Conservation (phyloP, 2,329 filamentous ascomycete species). For the Cordyceps fumosorosea region DNA sequence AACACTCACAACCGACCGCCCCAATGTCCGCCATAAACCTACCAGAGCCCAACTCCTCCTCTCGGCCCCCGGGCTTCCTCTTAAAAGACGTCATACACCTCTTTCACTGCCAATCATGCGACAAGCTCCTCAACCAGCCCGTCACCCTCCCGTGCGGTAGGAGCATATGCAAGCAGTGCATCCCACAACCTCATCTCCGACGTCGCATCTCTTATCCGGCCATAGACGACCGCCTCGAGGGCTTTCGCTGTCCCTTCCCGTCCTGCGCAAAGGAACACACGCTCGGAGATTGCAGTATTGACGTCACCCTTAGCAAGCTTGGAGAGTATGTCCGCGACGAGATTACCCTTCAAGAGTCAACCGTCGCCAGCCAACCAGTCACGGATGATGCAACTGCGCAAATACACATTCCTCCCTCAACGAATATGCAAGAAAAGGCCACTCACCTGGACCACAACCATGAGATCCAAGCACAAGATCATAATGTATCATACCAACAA, state of each 20-base stretch:
- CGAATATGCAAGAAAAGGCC: background rate
- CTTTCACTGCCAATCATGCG: slow-evolving; percentile 73
- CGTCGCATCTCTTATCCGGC: slow-evolving; percentile 72
- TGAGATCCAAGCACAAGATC: background rate
- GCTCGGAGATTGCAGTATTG: slow-evolving; percentile 65
- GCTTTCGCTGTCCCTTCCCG: slow-evolving; percentile 66
- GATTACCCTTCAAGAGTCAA: slow-evolving; percentile 26
- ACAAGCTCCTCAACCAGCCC: slow-evolving; percentile 58
- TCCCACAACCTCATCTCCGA: slow-evolving; percentile 60
- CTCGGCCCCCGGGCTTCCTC: background rate
- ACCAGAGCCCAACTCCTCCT: background rate
- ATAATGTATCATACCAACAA: background rate
- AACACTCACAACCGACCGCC: background rate
- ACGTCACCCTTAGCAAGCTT: slow-evolving; percentile 71
- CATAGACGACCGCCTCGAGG: slow-evolving; percentile 56
- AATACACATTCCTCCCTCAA: background rate
- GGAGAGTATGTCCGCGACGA: slow-evolving; percentile 52
- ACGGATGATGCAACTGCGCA: background rate
- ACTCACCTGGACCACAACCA: background rate
- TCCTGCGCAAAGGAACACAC: slow-evolving; percentile 67
- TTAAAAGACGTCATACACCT: slow-evolving; percentile 45
- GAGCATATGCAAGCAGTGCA: slow-evolving; percentile 66
- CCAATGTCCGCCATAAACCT: background rate
- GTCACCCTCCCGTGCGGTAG: slow-evolving; percentile 77
- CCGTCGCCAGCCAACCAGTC: background rate